Conservation (phyloP, 2,329 filamentous ascomycete species). For the Leptodontidium sp. region DNA sequence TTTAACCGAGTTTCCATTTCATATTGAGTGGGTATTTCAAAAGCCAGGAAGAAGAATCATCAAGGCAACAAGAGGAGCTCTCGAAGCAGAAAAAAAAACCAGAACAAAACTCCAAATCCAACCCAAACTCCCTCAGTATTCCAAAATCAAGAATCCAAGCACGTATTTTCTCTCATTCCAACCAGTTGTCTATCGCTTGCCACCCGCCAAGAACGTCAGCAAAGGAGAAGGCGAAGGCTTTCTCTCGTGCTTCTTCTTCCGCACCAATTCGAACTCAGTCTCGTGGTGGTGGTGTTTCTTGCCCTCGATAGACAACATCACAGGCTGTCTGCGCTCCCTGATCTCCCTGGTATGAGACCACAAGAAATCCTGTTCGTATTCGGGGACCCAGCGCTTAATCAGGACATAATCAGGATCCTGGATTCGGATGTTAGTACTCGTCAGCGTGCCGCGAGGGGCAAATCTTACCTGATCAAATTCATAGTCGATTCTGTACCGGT, state of each 20-base stretch:
- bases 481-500: conserved; percentile 63
- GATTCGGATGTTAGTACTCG: conserved; percentile 48
- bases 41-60: conserved; percentile 14
- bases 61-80: conserved; percentile 1
- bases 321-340: conserved; percentile 40
- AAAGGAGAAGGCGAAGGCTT: conserved; percentile 44
- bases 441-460: not conserved
- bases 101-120: conserved; percentile 22
- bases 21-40: conserved; percentile 39
- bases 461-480: conserved; percentile 62
- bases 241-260: conserved; percentile 45
- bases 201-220: conserved; percentile 46
- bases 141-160: conserved; percentile 7
- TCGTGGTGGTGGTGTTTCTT: conserved; percentile 41
- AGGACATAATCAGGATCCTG: conserved; percentile 75
- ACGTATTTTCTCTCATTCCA: conserved; percentile 16
- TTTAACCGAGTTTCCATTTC: conserved; percentile 17
- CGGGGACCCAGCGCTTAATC: conserved; percentile 76
- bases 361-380: conserved; percentile 74
- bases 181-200: conserved; percentile 31
- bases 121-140: conserved; percentile 22
- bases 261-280: conserved; percentile 43
- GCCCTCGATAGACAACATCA: conserved; percentile 38
- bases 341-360: conserved; percentile 75
- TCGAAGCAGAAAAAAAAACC: not conserved